phyloP scores from a whole-genome alignment of 2,329 filamentous ascomycete species.

The Calycina marina region DNA sequence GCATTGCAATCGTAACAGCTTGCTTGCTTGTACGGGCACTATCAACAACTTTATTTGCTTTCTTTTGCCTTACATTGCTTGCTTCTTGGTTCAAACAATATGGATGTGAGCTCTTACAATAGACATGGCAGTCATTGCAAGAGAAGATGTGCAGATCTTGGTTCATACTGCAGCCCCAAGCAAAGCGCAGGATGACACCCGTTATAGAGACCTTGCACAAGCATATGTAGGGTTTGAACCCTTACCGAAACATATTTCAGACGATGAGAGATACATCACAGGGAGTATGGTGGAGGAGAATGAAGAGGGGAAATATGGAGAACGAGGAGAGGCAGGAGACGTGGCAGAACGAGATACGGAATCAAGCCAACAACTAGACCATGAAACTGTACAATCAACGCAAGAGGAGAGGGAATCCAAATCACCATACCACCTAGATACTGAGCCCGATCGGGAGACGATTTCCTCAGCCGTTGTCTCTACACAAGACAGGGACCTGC shows the following conservation, averaged over 20 bases:
- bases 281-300: not conserved
- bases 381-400: constrained; percentile 8
- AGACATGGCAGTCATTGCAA: constrained; percentile 12
- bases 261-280: not conserved
- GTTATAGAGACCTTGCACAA: constrained; percentile 19
- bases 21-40: not conserved
- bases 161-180: constrained; percentile 21
- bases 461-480: not conserved
- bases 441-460: constrained; percentile 6
- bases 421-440: constrained; percentile 13
- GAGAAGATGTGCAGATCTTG: constrained; percentile 20
- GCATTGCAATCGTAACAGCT: not conserved
- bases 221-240: constrained; percentile 20
- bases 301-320: not conserved
- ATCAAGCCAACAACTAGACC: constrained; percentile 24
- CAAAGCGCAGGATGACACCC: constrained; percentile 19
- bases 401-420: constrained; percentile 13
- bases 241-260: constrained; percentile 6
- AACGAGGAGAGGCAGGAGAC: no score
- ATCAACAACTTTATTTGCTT: constrained; percentile 1
- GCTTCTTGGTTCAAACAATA: not conserved
- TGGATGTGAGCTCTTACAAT: constrained; percentile 1
- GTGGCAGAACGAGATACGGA: constrained; percentile 30
- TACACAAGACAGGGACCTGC: not conserved
- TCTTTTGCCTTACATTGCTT: not conserved